Base-by-base conservation (phyloP, 768 basidiomycete species). In the Strobilomyces dryophilus region DNA sequence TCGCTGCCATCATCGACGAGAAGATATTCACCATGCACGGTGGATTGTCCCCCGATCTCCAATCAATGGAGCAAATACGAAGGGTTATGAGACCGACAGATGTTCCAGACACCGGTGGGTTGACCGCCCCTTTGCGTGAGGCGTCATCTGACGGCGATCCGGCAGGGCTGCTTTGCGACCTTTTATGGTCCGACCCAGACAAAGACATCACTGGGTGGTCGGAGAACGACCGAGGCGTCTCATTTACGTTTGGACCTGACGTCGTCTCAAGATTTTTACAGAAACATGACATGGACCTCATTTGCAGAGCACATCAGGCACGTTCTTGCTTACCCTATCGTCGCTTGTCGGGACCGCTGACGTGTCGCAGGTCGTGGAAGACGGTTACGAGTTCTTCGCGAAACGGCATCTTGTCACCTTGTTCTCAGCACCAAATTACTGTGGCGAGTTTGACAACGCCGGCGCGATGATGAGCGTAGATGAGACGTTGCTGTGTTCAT, bases 1-100 rank as follows among this genome's bases (percentile, higher is more conserved):
- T 99, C 71, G 95, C 95, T 45, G 95, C 95, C 63, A 98, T 99
- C 74, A 98, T 99, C 71, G 95, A 98, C 75, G 95, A 98, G 75
- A 99, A 98, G 78, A 99, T 99, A 70, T 98, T 99, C 73, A 97
- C 94, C 47, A 98, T 98, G 95, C 95, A 98, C 66, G 95, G 95
- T 50, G 95, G 95, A 47, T 78, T 98, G 61, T 94, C 91, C 71
- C 95, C 95, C 42, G 95, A 98, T 73, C 77, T 99, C 56, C 95
- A 98, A 77, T 93, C 91, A 66, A 97, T 98, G 95, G 95, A 98
- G 74, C 95, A 99, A 78, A 98, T 99, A 81, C 82, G 95, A 70
- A 82, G 95, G 69, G 93, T 99, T 48, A 98, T 98, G 95, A 79
- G 95, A 74, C 95, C 95, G 39, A 99, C 95, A 48, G 95, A 99